Conservation (phyloP, 2,329 filamentous ascomycete genomes). For the Pyrenochaeta sp. region DNA sequence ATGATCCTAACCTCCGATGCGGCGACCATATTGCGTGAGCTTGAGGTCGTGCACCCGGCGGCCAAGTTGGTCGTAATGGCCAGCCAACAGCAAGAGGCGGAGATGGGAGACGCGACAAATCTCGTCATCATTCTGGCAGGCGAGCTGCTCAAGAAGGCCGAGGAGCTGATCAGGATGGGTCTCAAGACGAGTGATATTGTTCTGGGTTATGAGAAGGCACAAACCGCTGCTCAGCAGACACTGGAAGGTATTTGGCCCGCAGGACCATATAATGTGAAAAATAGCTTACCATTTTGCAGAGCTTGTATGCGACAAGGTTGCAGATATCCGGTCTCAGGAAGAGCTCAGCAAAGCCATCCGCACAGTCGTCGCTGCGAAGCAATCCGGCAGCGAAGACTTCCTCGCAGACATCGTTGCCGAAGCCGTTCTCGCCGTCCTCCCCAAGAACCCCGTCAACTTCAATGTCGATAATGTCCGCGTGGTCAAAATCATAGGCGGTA, state of each 20-base stretch:
- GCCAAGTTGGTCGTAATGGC: slow-evolving; percentile 99
- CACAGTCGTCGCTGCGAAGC: slow-evolving; percentile 96
- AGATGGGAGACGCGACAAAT: slow-evolving; percentile 99
- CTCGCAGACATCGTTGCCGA: slow-evolving; percentile 88
- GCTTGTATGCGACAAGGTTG: slow-evolving; percentile 88
- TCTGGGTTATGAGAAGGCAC: slow-evolving; percentile 92
- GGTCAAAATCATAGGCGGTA: slow-evolving; percentile 99
- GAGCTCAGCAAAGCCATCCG: slow-evolving; percentile 95
- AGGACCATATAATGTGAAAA: neutral
- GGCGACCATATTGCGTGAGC: slow-evolving; percentile 93
- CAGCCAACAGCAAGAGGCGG: slow-evolving; percentile 96
- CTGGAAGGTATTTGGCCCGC: slow-evolving; percentile 68
- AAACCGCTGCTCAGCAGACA: slow-evolving; percentile 82
- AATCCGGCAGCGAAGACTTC: slow-evolving; percentile 90
- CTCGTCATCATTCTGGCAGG: slow-evolving; percentile 95
- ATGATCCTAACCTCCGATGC: slow-evolving; percentile 99
- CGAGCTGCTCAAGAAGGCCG: slow-evolving; percentile 94
- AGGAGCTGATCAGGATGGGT: slow-evolving; percentile 95
- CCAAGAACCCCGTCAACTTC: slow-evolving; percentile 95
- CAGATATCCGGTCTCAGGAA: slow-evolving; percentile 78
- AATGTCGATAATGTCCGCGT: slow-evolving; percentile 99
- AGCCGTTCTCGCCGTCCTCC: slow-evolving; percentile 82
- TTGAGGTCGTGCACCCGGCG: slow-evolving; percentile 97
- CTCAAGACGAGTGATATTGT: slow-evolving; percentile 98
- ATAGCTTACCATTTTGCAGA: slow-evolving; percentile 56